Percentiles rank a stretch among this genome's conserved stretches.
These are phyloP conservation scores for Pseudohalonectria lignicola DNA, from an alignment of 2,329 filamentous ascomycete species.

Conservation along the genomic window DNA sequence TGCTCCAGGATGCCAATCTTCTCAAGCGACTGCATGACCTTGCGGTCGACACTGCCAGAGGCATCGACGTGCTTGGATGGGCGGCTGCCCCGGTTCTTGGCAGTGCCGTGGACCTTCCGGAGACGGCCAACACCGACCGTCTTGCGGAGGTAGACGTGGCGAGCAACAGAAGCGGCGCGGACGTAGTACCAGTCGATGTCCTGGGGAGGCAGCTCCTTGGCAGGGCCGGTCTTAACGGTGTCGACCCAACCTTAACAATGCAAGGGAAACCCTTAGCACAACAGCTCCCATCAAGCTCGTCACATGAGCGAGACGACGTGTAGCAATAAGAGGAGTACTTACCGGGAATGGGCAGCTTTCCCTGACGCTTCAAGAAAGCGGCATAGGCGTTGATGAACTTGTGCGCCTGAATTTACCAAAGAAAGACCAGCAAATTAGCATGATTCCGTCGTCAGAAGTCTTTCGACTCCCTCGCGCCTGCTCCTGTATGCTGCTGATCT, in stretches of 20 bases:
- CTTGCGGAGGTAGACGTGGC: conserved; percentile 99
- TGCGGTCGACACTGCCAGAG: conserved; percentile 91
- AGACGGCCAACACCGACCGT: conserved; percentile 95
- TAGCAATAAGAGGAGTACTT: conserved; percentile 33
- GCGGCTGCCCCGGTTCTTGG: conserved; percentile 91
- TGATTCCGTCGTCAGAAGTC: conserved; percentile 64
- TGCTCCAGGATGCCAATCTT: conserved; percentile 98
- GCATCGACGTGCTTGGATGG: conserved; percentile 94
- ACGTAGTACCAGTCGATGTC: conserved; percentile 94
- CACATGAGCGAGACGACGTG: conserved; percentile 10
- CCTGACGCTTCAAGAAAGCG: conserved; percentile 87
- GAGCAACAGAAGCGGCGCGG: conserved; percentile 88
- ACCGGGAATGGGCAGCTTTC: conserved; percentile 86
- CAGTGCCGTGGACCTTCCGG: conserved; percentile 81
- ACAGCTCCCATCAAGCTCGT: not conserved
- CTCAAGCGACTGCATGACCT: conserved; percentile 94
- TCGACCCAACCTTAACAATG: conserved; percentile 80
- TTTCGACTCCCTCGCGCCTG: conserved; percentile 65
- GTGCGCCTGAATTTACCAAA: conserved; percentile 52
- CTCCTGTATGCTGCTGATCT: conserved; percentile 33
- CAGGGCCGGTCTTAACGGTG: conserved; percentile 95
- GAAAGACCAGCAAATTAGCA: conserved; percentile 48
- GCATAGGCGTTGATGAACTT: conserved; percentile 83
- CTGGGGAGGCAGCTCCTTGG: conserved; percentile 97
- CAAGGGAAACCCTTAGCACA: not conserved